These are phyloP conservation scores for Epichloe gansuensis DNA, from an alignment of 2,329 filamentous ascomycete species.

Conservation along the genomic window DNA sequence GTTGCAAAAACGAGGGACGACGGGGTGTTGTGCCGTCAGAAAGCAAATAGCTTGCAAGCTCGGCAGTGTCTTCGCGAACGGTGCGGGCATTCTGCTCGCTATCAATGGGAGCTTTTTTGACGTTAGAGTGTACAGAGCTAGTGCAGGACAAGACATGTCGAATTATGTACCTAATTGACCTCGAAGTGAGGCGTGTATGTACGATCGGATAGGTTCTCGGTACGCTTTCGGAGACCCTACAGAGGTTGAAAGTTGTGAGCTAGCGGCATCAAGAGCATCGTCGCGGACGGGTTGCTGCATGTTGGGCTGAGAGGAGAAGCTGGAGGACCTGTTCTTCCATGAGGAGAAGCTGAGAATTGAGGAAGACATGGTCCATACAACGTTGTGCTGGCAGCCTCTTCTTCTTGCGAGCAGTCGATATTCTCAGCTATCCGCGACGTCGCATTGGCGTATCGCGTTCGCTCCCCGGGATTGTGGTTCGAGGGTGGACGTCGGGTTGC, in stretches of 20 bases:
- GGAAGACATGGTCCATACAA: constrained; percentile 28
- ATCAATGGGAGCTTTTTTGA: constrained; percentile 40
- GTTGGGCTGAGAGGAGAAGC: constrained; percentile 22
- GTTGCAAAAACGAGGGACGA: constrained; percentile 33
- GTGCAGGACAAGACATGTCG: not conserved
- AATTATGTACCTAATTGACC: constrained; percentile 37
- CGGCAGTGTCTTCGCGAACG: constrained; percentile 76
- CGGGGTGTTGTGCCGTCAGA: constrained; percentile 42
- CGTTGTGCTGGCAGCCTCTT: not conserved
- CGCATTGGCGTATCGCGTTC: constrained; percentile 8
- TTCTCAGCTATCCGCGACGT: constrained; percentile 9
- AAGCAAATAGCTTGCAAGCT: constrained; percentile 71
- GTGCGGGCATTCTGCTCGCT: constrained; percentile 62
- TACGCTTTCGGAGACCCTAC: constrained; percentile 25
- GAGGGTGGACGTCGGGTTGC: not conserved
- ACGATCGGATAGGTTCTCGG: constrained; percentile 57
- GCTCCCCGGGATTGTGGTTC: not conserved
- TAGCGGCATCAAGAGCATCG: constrained; percentile 15
- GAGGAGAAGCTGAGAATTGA: constrained; percentile 33
- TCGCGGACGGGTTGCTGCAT: constrained; percentile 13
- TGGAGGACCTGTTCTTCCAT: constrained; percentile 32
- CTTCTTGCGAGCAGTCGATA: constrained; percentile 6
- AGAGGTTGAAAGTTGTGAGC: constrained; percentile 25
- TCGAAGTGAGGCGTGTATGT: constrained; percentile 53
- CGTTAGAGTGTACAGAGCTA: not conserved